Evolutionary conservation across 306 rosid species (phyloP), one percentile per base, ranked within the genome.

Genomic region (Astragalus membranaceus): DNA sequence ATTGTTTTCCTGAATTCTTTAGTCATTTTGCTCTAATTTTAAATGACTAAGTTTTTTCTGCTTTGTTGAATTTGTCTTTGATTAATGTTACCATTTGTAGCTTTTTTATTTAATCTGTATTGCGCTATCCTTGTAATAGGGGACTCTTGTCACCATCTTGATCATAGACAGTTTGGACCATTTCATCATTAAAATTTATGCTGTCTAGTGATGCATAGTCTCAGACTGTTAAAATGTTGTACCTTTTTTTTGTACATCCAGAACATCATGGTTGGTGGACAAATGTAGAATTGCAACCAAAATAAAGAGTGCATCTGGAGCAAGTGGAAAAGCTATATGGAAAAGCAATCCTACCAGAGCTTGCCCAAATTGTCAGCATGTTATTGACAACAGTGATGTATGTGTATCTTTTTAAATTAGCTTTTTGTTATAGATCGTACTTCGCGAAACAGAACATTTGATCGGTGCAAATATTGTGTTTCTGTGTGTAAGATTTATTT

Each of bases 351-450:
- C 98, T 3, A 71, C 87, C 17, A 86, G 61, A 85, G 55, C 89
- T 66, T 92, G 98, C 74, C 98, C 98, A 10, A 87, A 84, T 52
- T 92, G 98, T 72, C 76, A 80, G 9, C 65, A 83, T 75, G 67
- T 53, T 58, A 87, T 92, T 42, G 95, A 92, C 82, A 92, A 92
- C 79, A 84, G 72, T 78, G 89, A 86, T 59, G 98, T 89, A 86
- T 23, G 75, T 53, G 32, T 37, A 20, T 26, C 23, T 37, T 60
- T 73, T 14, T 59, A 72, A 48, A 8, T 39, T 12, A n/a, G 6
- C 5, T 15, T 16, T 64, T 58, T 14, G 29, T 58, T 65, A 33
- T 26, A 13, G 4, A 6, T 17, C 20, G n/a, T 36, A 15, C 65
- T 71, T 72, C 41, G 8, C 7, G 9, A 7, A 55, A 44, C 54